These are phyloP conservation scores for Rhazya stricta DNA, from an alignment of 257 asterid genomes.

Conservation along the genomic window DNA sequence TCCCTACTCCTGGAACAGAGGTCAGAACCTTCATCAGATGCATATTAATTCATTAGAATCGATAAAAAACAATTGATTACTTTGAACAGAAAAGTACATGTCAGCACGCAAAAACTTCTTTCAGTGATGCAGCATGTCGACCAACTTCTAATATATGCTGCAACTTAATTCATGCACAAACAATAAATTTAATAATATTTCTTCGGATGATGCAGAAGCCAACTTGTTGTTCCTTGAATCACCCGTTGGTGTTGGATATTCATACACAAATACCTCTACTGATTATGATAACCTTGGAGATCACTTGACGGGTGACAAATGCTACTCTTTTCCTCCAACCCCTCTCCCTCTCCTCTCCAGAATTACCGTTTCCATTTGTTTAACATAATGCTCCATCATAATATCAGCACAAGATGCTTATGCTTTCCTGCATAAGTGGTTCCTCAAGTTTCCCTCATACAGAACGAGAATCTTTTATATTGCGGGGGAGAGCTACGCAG, in stretches of 20 bases:
- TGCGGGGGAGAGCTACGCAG: conserved; percentile 96
- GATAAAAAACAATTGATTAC: not conserved
- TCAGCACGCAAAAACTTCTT: not conserved
- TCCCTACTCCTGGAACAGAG: conserved; percentile 82
- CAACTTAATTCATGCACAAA: not conserved
- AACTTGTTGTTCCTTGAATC: conserved; percentile 85
- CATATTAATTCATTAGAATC: not conserved
- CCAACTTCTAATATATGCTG: not conserved
- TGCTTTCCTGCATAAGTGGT: conserved; percentile 75
- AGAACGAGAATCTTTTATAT: conserved; percentile 51
- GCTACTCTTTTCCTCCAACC: not conserved
- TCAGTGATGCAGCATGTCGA: not conserved
- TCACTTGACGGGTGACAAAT: conserved; percentile 60
- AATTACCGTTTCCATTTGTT: not conserved
- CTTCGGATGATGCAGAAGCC: conserved; percentile 60
- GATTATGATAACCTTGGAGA: conserved; percentile 80
- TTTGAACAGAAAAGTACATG: not conserved
- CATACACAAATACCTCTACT: conserved; percentile 63
- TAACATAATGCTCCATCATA: too few relatives aligned
- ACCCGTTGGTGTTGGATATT: conserved; percentile 89
- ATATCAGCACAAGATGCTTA: conserved; percentile 74
- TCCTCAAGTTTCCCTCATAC: conserved; percentile 75
- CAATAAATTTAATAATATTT: not conserved
- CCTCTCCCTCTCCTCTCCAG: not conserved
- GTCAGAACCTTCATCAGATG: conserved; percentile 30